Percentiles rank a stretch among this genome's conserved stretches.
Conservation (phyloP, 306 rosid genomes). For the Sicyos edulis region DNA sequence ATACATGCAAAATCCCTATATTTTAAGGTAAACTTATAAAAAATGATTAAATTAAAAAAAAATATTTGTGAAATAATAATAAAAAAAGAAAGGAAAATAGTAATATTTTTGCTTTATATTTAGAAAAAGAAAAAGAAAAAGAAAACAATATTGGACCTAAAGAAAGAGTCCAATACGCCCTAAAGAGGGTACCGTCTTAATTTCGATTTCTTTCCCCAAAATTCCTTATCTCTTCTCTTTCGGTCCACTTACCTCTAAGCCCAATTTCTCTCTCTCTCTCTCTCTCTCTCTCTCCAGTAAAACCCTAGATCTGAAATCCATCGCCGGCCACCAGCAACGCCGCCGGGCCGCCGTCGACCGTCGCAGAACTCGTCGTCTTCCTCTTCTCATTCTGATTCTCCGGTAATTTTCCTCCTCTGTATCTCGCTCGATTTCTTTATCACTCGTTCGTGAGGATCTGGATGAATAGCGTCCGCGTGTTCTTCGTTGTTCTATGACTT, state of each 20-base stretch:
- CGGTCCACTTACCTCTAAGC: constrained; percentile 82
- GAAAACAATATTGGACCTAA: background rate
- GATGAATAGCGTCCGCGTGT: background rate
- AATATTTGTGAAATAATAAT: background rate
- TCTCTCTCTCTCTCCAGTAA: constrained; percentile 24
- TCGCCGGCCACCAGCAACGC: constrained; percentile 35
- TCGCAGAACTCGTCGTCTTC: constrained; percentile 1
- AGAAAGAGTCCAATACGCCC: constrained; percentile 11
- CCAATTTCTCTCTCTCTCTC: constrained; percentile 41
- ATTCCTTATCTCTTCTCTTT: constrained; percentile 20
- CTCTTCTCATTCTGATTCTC: background rate
- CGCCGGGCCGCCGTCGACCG: constrained; percentile 28
- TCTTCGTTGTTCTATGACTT: background rate
- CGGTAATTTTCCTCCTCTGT: background rate
- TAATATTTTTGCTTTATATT: background rate
- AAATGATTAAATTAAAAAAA: too few relatives aligned
- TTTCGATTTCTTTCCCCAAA: constrained; percentile 14
- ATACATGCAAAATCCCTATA: too few relatives aligned
- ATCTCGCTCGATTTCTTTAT: background rate
- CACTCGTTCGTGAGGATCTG: background rate
- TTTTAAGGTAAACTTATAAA: too few relatives aligned
- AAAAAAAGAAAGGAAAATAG: background rate
- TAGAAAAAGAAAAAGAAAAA: too few relatives aligned
- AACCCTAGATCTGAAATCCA: constrained; percentile 65
- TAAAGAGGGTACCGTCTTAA: background rate